Evolutionary conservation across 2,329 filamentous ascomycete genomes (phyloP).

Genomic region (Colletotrichum falcatum): DNA sequence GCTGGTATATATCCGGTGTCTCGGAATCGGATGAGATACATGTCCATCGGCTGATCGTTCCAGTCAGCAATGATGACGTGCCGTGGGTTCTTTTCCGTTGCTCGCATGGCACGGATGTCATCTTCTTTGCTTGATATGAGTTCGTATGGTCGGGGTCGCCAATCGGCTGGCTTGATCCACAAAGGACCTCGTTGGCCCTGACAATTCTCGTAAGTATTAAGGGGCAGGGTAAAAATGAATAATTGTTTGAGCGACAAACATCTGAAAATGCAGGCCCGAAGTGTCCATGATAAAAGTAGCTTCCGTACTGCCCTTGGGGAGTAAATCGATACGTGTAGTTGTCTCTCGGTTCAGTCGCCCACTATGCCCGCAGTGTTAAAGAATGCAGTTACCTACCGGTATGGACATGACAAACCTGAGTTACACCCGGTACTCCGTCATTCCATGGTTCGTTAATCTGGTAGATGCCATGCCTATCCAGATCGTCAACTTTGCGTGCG

Average conservation of each 20-base stretch:
- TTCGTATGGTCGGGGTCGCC: constrained; percentile 24
- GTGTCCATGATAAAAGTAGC: constrained; percentile 30
- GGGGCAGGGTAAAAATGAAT: accelerated
- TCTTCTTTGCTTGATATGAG: constrained; percentile 10
- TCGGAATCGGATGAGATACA: constrained; percentile 27
- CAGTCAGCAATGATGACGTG: constrained; percentile 31
- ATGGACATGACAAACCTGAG: background rate
- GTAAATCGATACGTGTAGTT: constrained; percentile 33
- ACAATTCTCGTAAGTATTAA: background rate
- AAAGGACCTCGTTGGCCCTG: constrained; percentile 24
- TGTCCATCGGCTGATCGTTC: constrained; percentile 30
- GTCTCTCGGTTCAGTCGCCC: constrained; percentile 30
- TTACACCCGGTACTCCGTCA: constrained; percentile 28
- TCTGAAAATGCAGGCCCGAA: constrained; percentile 31
- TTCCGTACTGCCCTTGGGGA: constrained; percentile 29
- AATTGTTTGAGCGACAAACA: background rate
- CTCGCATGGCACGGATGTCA: constrained; percentile 19
- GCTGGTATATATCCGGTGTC: constrained; percentile 32
- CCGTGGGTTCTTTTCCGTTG: constrained; percentile 5
- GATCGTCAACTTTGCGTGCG: background rate
- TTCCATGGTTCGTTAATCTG: constrained; percentile 33
- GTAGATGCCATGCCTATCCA: constrained; percentile 25
- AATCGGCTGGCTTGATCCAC: constrained; percentile 23
- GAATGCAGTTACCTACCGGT: background rate
- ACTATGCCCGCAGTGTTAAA: background rate